Base-by-base conservation (phyloP, 2,329 filamentous ascomycete species). In the Fonsecaea erecta region DNA sequence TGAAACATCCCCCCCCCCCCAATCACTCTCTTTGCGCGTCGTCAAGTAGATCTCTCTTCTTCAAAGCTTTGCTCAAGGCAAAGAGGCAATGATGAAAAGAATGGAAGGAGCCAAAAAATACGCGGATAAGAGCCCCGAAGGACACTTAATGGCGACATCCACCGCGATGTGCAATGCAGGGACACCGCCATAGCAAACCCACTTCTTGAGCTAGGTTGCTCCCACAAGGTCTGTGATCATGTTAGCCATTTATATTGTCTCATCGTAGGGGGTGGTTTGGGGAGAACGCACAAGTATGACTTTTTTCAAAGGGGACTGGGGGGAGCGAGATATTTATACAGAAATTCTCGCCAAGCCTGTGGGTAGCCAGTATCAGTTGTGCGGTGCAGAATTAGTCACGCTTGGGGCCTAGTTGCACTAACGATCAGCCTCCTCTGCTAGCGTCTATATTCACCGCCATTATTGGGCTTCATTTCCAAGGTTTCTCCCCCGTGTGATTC, bases 121-220 rank as follows among this genome's bases (percentile, higher is more conserved):
- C 71, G 68, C 70, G 68, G 61, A 68, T 71, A 69, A 71, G 67
- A 72, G 65, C 69, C 69, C 70, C 70, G 70, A 72, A 72, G 68
- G 69, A 72, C 65, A 69, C 67, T 71, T 69, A 71, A 70, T 68
- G 57, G 58, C 58, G 60, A 67, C 56, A 52, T 65, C 70, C 64
- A 66, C 69, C 66, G 63, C 70, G 70, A 60, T 72, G 70, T 72
- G 70, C 70, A 72, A 72, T 72, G 70, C 64, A 71, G 69, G 64
- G 70, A 68, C 65, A 68, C 64, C 63, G 60, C 68, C 52, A 67
- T 68, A 68, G 64, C 63, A 57, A 68, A 67, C 62, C 61, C 60
- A 48, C 60, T 72, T 68, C 69, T 71, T 72, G 70, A 72, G 67
- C 70, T 64, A 59, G 60, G 63, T 60, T 54, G 63, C 63, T 68